A percentile compares a stretch with the other conserved stretches of the same genome.
phyloP scores from a whole-genome alignment of 345 rosid species.

The Lepidium didymum region DNA sequence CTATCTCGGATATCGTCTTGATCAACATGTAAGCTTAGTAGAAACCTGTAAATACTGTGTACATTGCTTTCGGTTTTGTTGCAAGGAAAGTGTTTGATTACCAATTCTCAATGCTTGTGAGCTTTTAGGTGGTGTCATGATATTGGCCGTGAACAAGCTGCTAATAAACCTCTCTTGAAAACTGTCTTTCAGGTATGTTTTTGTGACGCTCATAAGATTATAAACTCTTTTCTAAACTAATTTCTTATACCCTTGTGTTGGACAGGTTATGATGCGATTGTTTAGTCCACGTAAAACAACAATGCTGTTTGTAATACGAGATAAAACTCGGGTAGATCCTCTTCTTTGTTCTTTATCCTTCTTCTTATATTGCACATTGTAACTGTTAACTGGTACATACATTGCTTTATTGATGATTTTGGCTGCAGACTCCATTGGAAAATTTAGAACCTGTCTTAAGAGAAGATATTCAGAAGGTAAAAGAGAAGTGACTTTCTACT shows the following conservation, averaged over 20 bases:
- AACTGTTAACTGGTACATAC: constrained; percentile 6
- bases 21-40: constrained; percentile 78
- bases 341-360: not conserved
- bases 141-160: constrained; percentile 99
- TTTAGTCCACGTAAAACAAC: constrained; percentile 99
- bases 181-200: constrained; percentile 85
- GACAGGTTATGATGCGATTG: constrained; percentile 94
- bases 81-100: not conserved
- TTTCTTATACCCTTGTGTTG: not conserved
- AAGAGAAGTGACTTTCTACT: not conserved
- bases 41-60: not conserved
- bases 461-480: constrained; percentile 94
- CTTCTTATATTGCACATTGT: not conserved
- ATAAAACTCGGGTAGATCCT: constrained; percentile 75
- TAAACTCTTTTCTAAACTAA: not conserved
- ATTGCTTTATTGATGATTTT: not conserved
- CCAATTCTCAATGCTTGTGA: not conserved
- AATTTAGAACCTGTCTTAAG: constrained; percentile 83
- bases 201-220: not conserved
- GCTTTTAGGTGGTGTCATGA: constrained; percentile 93
- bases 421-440: constrained; percentile 77
- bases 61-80: not conserved
- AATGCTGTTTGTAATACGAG: constrained; percentile 90
- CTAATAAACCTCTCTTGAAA: constrained; percentile 92
- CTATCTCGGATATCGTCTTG: constrained; percentile 89